Evolutionary conservation across 2,329 filamentous ascomycete genomes (phyloP).

Genomic region (Penicillium digitatum): DNA sequence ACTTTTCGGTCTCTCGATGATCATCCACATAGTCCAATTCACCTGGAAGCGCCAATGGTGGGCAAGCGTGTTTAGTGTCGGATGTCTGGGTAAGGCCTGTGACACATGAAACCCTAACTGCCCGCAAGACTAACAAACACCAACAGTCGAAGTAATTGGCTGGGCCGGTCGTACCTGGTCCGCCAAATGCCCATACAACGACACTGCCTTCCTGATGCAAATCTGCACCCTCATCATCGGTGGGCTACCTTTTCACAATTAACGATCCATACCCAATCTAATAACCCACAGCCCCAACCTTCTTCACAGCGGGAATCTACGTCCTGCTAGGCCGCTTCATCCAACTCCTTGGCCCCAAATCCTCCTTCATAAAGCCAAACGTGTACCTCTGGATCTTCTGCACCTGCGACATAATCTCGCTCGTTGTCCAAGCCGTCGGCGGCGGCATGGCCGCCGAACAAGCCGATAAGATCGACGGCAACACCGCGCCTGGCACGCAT

Average conservation of each 20-base stretch:
- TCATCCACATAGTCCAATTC: constrained; percentile 34
- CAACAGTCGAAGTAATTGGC: constrained; percentile 44
- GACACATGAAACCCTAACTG: neutral
- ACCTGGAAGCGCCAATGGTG: constrained; percentile 40
- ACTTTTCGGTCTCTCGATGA: constrained; percentile 36
- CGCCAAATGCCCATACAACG: constrained; percentile 48
- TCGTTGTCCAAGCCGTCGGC: constrained; percentile 54
- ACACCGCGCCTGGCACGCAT: constrained; percentile 48
- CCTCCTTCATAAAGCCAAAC: constrained; percentile 42
- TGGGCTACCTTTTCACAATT: neutral
- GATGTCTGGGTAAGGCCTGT: constrained; percentile 33
- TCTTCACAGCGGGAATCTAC: constrained; percentile 52
- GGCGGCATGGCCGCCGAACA: constrained; percentile 49
- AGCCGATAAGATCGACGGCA: constrained; percentile 45
- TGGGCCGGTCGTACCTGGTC: constrained; percentile 51
- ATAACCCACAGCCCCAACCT: constrained; percentile 41
- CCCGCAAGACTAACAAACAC: neutral
- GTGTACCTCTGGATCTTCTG: constrained; percentile 52
- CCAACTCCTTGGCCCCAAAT: constrained; percentile 41
- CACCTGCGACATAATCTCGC: constrained; percentile 52
- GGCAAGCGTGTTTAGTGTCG: constrained; percentile 36
- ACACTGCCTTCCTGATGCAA: constrained; percentile 49
- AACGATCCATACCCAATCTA: neutral
- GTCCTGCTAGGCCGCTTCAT: constrained; percentile 50
- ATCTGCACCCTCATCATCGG: constrained; percentile 43